A percentile compares a stretch with the other conserved stretches of the same genome.
Conservation (phyloP, 768 basidiomycete genomes). For the Leccinum truebloodii region DNA sequence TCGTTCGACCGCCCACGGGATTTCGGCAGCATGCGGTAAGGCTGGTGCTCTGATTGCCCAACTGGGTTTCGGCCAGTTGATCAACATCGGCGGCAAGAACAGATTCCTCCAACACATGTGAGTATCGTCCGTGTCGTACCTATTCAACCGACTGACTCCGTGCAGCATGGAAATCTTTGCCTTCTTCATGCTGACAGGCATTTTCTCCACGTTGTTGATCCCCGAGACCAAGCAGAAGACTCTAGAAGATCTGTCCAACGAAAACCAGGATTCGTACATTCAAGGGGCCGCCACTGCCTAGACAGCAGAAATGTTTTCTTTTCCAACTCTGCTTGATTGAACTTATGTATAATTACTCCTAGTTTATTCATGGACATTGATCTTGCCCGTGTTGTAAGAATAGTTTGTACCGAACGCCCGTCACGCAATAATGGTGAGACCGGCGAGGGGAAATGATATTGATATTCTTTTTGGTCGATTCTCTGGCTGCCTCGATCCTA, state of each 20-base stretch:
- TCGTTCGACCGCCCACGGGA: slow-evolving; percentile 82
- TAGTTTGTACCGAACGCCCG: neutral
- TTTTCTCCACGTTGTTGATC: slow-evolving; percentile 77
- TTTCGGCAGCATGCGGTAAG: slow-evolving; percentile 82
- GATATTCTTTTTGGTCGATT: neutral
- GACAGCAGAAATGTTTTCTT: neutral
- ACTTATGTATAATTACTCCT: neutral
- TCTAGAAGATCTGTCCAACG: slow-evolving; percentile 75
- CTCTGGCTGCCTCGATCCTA: neutral
- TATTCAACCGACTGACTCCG: slow-evolving; percentile 5
- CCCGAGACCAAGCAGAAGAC: slow-evolving; percentile 73
- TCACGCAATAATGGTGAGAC: neutral
- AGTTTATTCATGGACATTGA: neutral
- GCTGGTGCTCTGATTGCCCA: slow-evolving; percentile 81
- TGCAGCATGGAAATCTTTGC: slow-evolving; percentile 76
- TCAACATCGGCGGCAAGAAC: slow-evolving; percentile 67
- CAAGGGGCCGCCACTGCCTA: slow-evolving; percentile 19
- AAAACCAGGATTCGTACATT: slow-evolving; percentile 65
- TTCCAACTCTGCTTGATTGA: neutral
- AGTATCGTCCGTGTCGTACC: slow-evolving; percentile 26
- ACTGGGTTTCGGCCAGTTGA: slow-evolving; percentile 69
- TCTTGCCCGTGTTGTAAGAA: neutral
- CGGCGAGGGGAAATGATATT: neutral
- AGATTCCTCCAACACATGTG: slow-evolving; percentile 69
- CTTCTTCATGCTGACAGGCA: slow-evolving; percentile 83